Evolutionary conservation across 2,329 filamentous ascomycete species (phyloP).

Genomic region (Beauveria sp.): DNA sequence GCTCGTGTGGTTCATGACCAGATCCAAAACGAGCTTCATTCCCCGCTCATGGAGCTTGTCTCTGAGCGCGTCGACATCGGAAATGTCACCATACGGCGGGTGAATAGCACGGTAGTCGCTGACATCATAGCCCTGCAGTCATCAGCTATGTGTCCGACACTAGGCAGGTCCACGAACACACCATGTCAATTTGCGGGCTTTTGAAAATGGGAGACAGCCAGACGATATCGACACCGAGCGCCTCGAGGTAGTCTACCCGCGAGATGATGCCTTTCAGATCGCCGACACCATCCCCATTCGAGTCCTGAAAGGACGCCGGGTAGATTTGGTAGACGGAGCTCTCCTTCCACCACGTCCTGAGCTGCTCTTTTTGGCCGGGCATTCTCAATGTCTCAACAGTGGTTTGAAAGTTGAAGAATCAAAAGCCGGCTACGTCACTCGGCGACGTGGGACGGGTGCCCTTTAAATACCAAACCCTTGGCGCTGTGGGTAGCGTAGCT

Average conservation of each 20-base stretch:
- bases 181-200: slow-evolving; percentile 58
- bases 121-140: slow-evolving; percentile 55
- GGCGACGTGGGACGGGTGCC: background rate
- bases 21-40: slow-evolving; percentile 64
- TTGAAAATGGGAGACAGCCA: slow-evolving; percentile 45
- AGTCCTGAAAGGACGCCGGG: slow-evolving; percentile 54
- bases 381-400: background rate
- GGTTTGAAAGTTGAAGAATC: background rate
- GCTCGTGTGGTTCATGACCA: slow-evolving; percentile 67
- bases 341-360: slow-evolving; percentile 51
- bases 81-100: slow-evolving; percentile 57
- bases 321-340: slow-evolving; percentile 55
- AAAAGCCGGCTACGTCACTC: background rate
- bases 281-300: slow-evolving; percentile 46
- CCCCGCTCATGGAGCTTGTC: slow-evolving; percentile 51
- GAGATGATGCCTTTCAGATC: slow-evolving; percentile 52
- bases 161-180: slow-evolving; percentile 11
- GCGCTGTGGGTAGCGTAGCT: background rate
- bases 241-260: slow-evolving; percentile 46
- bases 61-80: slow-evolving; percentile 58
- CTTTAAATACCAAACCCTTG: background rate
- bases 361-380: slow-evolving; percentile 17
- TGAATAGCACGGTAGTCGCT: slow-evolving; percentile 61
- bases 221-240: slow-evolving; percentile 50
- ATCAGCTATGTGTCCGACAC: background rate